Conservation (phyloP, 257 asterid species). For the Lantana camara region DNA sequence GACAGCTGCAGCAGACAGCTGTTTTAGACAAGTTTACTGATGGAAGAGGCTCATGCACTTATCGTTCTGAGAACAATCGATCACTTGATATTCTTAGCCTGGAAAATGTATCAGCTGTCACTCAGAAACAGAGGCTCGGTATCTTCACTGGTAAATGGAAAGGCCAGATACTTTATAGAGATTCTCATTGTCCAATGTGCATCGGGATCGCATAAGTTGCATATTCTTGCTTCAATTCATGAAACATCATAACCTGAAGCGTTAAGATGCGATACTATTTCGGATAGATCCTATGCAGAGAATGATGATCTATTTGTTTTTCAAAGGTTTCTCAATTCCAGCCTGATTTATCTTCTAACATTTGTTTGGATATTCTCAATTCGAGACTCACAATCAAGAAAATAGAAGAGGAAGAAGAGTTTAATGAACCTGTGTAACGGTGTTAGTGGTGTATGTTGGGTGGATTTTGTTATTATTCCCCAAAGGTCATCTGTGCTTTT, state of each 20-base stretch:
- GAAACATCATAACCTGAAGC: not conserved
- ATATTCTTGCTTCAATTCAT: constrained; percentile 8
- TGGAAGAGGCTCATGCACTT: constrained; percentile 44
- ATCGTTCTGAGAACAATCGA: constrained; percentile 43
- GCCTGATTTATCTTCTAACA: not conserved
- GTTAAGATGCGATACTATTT: not conserved
- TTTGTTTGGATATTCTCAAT: constrained; percentile 11
- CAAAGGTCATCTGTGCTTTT: not conserved
- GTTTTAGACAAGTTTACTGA: constrained; percentile 45
- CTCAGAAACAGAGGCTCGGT: constrained; percentile 42
- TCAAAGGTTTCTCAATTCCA: not conserved
- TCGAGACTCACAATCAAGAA: constrained; percentile 8
- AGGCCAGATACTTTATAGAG: constrained; percentile 14
- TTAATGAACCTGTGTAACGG: not conserved
- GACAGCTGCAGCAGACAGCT: constrained; percentile 54
- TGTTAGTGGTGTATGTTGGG: constrained; percentile 2
- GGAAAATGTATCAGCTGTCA: constrained; percentile 55
- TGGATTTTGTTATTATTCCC: not conserved
- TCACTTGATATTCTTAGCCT: constrained; percentile 89
- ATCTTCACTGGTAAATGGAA: constrained; percentile 47
- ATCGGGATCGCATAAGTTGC: constrained; percentile 5
- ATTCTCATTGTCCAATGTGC: constrained; percentile 14
- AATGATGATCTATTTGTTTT: not conserved
- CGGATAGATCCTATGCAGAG: not conserved
- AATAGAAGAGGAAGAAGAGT: constrained; percentile 15